Percentiles rank a stretch among this genome's conserved stretches.
These are phyloP conservation scores for Pseudocercospora ulei DNA, from an alignment of 2,329 filamentous ascomycete genomes.

Conservation along the genomic window DNA sequence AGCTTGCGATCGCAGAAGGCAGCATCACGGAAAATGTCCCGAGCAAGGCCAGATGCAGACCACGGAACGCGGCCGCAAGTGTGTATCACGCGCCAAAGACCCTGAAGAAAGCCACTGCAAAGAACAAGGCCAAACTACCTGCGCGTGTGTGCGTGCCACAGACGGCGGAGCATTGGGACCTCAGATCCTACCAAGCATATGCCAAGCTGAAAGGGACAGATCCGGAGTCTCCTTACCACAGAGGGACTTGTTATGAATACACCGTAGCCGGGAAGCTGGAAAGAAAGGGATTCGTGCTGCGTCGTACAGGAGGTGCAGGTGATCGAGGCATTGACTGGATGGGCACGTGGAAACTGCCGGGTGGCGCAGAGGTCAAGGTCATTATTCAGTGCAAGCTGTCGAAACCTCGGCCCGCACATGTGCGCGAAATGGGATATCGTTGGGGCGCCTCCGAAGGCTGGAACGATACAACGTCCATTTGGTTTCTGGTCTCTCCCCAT, in stretches of 20 bases:
- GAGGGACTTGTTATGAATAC: conserved; percentile 72
- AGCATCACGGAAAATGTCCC: too few species aligned
- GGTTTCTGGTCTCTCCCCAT: conserved; percentile 58
- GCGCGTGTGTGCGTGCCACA: conserved; percentile 26
- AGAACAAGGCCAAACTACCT: conserved; percentile 4
- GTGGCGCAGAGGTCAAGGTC: conserved; percentile 32
- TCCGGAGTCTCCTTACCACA: conserved; percentile 50
- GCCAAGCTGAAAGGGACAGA: conserved; percentile 50
- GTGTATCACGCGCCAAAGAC: too few species aligned
- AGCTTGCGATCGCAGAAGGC: too few species aligned
- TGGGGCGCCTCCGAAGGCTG: conserved; percentile 68
- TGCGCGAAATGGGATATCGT: conserved; percentile 58
- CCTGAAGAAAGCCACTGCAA: not conserved
- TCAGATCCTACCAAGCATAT: conserved; percentile 57
- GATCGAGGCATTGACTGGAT: conserved; percentile 68
- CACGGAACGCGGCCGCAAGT: too few species aligned
- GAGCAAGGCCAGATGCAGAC: too few species aligned
- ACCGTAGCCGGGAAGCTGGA: conserved; percentile 49
- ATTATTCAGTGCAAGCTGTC: conserved; percentile 60
- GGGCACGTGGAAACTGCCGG: conserved; percentile 51
- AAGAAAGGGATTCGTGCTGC: conserved; percentile 54
- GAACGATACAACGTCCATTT: conserved; percentile 56
- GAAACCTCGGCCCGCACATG: conserved; percentile 47
- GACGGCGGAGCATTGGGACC: conserved; percentile 48
- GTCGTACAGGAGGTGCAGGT: conserved; percentile 54